phyloP scores from a whole-genome alignment of 2,329 filamentous ascomycete species.

The Pestalotiopsis fici region DNA sequence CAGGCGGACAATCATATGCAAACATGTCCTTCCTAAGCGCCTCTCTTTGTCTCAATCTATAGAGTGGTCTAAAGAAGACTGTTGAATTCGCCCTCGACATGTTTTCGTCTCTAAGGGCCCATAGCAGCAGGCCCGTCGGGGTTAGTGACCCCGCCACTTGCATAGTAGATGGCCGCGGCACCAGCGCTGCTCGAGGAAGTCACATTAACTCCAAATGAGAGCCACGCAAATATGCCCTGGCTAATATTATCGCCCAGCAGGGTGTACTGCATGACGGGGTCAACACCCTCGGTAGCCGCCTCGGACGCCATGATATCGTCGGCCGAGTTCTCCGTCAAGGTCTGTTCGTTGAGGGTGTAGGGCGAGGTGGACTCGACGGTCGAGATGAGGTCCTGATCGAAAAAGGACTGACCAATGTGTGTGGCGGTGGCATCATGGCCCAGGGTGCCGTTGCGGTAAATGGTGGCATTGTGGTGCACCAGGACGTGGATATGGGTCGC shows the following conservation, averaged over 20 bases:
- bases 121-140: background rate
- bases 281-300: background rate
- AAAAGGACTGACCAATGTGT: slow-evolving; percentile 68
- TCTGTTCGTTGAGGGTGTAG: background rate
- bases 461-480: slow-evolving; percentile 40
- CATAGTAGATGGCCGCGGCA: background rate
- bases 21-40: too few relatives aligned
- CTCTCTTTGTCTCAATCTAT: too few relatives aligned
- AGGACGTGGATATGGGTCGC: slow-evolving; percentile 51
- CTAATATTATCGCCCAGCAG: background rate
- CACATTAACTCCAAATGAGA: background rate
- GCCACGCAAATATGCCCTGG: background rate
- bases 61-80: too few relatives aligned
- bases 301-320: background rate
- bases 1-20: too few relatives aligned
- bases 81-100: too few relatives aligned
- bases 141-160: background rate
- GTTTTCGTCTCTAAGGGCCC: background rate
- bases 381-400: slow-evolving; percentile 59
- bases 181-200: background rate
- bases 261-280: background rate
- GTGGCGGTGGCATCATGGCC: slow-evolving; percentile 45
- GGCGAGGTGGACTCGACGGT: background rate
- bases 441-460: slow-evolving; percentile 46
- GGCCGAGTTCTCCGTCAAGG: background rate